Evolutionary conservation across 1,284 basidiomycete species (phyloP).

Genomic region (Schizophyllum amplum): DNA sequence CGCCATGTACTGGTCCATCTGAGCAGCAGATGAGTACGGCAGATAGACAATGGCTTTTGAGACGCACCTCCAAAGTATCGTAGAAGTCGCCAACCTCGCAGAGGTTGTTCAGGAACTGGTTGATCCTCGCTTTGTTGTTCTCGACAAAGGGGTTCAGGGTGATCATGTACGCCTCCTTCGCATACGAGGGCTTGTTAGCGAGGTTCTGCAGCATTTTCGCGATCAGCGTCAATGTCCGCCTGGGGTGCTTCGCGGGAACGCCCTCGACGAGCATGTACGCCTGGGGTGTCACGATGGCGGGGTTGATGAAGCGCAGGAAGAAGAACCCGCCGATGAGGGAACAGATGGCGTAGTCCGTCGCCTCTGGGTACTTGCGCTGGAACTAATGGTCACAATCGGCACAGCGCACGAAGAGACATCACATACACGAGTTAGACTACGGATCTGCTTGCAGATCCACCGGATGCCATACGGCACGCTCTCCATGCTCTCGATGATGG

Average conservation of each 20-base stretch:
- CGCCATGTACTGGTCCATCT: slow-evolving; percentile 99
- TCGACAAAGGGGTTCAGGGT: slow-evolving; percentile 97
- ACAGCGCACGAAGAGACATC: slow-evolving; percentile 6
- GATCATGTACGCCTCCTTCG: slow-evolving; percentile 99
- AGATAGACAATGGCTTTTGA: background rate
- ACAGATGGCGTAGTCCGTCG: slow-evolving; percentile 95
- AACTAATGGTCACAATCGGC: slow-evolving; percentile 7
- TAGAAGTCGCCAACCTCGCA: slow-evolving; percentile 99
- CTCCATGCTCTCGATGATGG: slow-evolving; percentile 98
- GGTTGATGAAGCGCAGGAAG: slow-evolving; percentile 99
- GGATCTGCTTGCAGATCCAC: slow-evolving; percentile 99
- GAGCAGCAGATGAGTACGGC: slow-evolving; percentile 3
- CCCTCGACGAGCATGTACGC: slow-evolving; percentile 99
- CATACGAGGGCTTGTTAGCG: slow-evolving; percentile 97
- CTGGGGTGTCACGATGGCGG: slow-evolving; percentile 99
- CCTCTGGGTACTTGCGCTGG: slow-evolving; percentile 96
- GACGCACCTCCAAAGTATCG: slow-evolving; percentile 87
- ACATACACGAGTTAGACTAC: slow-evolving; percentile 85
- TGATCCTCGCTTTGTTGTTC: slow-evolving; percentile 95
- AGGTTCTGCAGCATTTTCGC: slow-evolving; percentile 99
- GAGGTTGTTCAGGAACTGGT: slow-evolving; percentile 91
- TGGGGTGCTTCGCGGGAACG: slow-evolving; percentile 93
- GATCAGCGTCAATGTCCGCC: slow-evolving; percentile 95
- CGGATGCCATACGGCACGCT: slow-evolving; percentile 97
- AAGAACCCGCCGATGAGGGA: slow-evolving; percentile 99